Evolutionary conservation across 495 filamentous ascomycete species (phyloP).

Genomic region (Cryomyces minteri): DNA sequence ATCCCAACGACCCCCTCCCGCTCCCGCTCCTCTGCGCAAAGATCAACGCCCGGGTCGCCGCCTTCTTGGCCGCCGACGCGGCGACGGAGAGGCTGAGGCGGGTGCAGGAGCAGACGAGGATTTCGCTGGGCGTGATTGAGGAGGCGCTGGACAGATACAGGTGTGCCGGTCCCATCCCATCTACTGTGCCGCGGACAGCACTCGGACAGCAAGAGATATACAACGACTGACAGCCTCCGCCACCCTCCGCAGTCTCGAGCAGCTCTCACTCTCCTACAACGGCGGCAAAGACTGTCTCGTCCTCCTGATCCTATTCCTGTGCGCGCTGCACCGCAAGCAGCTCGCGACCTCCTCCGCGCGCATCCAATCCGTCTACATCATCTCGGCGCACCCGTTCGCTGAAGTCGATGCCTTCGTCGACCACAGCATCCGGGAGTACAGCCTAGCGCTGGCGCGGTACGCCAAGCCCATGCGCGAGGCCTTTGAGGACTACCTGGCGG

Average conservation of each 20-base stretch:
- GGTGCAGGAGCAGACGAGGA: conserved; percentile 54
- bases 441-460: conserved; percentile 60
- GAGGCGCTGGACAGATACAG: conserved; percentile 54
- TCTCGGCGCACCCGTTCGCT: conserved; percentile 58
- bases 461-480: conserved; percentile 58
- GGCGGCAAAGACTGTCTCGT: conserved; percentile 97
- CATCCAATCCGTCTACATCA: conserved; percentile 77
- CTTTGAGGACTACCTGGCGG: conserved; percentile 57
- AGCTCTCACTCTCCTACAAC: conserved; percentile 88
- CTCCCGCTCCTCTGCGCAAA: conserved; percentile 31
- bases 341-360: conserved; percentile 15
- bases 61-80: conserved; percentile 46
- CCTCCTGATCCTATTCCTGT: conserved; percentile 74
- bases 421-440: conserved; percentile 41
- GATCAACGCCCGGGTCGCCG: conserved; percentile 43
- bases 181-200: too few relatives aligned
- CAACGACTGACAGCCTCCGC: background rate
- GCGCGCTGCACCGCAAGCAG: conserved; percentile 31
- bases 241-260: conserved; percentile 33
- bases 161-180: conserved; percentile 20
- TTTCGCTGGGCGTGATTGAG: conserved; percentile 50
- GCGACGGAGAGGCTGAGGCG: conserved; percentile 36
- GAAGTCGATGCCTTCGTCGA: conserved; percentile 75
- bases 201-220: background rate
- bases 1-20: background rate